phyloP scores from a whole-genome alignment of 169 alveolate genomes.

The Nephromyces sp. region DNA sequence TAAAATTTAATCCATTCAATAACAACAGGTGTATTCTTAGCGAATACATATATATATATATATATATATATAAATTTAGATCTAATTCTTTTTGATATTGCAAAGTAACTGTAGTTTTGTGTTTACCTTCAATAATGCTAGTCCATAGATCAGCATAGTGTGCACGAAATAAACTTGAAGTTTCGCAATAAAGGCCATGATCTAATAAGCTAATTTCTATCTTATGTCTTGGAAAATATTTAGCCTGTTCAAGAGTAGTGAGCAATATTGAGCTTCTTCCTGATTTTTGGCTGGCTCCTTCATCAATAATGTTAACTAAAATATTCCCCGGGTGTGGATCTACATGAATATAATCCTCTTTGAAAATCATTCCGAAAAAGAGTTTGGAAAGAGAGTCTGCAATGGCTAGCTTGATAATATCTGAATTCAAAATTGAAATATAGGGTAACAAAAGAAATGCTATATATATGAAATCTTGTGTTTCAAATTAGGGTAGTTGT shows the following conservation, averaged over 20 bases:
- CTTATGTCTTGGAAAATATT: neutral
- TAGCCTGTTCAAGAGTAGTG: neutral
- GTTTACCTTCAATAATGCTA: constrained; percentile 24
- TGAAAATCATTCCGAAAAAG: constrained; percentile 33
- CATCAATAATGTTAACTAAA: constrained; percentile 28
- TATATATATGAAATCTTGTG: no score
- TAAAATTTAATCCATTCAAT: no score
- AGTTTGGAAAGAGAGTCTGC: constrained; percentile 19
- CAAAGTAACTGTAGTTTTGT: constrained; percentile 4
- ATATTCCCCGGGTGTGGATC: constrained; percentile 85
- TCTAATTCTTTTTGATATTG: no score
- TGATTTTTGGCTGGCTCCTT: neutral
- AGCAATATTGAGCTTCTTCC: neutral
- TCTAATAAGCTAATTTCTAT: constrained; percentile 25
- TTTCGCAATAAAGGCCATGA: constrained; percentile 35
- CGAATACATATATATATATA: no score
- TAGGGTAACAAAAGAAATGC: no score
- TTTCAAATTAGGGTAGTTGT: neutral
- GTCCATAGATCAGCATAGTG: constrained; percentile 33
- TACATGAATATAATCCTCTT: constrained; percentile 72
- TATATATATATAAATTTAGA: no score
- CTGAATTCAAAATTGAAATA: no score
- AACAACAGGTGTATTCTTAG: no score
- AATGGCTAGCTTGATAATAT: constrained; percentile 33
- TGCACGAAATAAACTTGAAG: constrained; percentile 6